A percentile compares a stretch with the other conserved stretches of the same genome.
phyloP scores from a whole-genome alignment of 805 yeast species.

The Saturnispora ahearnii region DNA sequence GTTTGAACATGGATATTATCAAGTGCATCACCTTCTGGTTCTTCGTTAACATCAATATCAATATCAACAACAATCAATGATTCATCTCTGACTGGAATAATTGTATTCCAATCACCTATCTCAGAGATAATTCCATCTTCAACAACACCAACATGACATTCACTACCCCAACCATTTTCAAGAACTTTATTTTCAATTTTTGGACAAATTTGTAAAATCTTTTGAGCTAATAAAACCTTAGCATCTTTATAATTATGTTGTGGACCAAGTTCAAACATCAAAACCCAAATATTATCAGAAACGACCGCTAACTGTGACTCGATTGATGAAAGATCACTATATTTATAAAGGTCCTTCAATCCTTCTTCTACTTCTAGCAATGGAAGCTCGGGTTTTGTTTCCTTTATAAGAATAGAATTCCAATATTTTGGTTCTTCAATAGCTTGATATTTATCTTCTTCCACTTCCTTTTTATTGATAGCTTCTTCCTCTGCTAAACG shows the following conservation, averaged over 20 bases:
- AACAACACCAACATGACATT: constrained; percentile 36
- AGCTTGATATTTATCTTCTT: neutral
- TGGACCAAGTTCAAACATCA: constrained; percentile 12
- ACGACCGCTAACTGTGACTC: constrained; percentile 6
- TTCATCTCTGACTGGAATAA: neutral
- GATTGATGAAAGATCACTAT: constrained; percentile 2
- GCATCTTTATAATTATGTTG: constrained; percentile 5
- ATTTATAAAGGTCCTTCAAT: neutral
- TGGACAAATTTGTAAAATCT: constrained; percentile 34
- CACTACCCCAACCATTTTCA: constrained; percentile 39
- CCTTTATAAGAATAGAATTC: constrained; percentile 49
- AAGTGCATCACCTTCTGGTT: neutral
- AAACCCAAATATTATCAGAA: constrained; percentile 9
- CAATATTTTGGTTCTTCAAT: constrained; percentile 19
- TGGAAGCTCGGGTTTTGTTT: constrained; percentile 45
- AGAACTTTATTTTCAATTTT: constrained; percentile 28
- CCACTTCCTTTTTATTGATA: neutral
- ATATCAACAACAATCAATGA: constrained; percentile 1
- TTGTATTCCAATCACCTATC: constrained; percentile 8
- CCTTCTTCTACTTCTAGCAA: constrained; percentile 34
- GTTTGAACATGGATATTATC: neutral
- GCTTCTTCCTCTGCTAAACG: constrained; percentile 11
- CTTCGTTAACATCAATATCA: neutral
- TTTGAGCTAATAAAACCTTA: constrained; percentile 26
- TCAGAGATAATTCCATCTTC: constrained; percentile 28